Conservation (phyloP, 148 eudicot genomes). For the Vaccinium vitisidaea region DNA sequence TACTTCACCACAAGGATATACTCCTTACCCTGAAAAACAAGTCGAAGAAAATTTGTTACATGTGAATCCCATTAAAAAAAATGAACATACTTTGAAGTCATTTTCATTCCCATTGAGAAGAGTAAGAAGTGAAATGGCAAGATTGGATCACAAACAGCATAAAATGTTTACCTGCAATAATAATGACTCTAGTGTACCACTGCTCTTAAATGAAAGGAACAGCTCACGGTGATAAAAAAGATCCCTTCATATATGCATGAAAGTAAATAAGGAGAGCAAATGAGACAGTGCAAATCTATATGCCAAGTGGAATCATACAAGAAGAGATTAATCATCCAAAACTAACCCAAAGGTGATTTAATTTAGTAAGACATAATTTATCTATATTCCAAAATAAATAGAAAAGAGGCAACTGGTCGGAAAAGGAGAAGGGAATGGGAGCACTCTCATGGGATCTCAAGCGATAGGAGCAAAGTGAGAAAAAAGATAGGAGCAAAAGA, state of each 20-base stretch:
- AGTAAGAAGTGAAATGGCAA: not conserved
- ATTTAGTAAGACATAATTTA: not conserved
- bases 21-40: conserved; percentile 48
- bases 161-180: conserved; percentile 35
- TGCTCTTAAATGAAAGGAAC: conserved; percentile 38
- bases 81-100: no score
- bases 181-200: conserved; percentile 43
- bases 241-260: conserved; percentile 24
- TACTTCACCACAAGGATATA: conserved; percentile 40
- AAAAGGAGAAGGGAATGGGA: not conserved
- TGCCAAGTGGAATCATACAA: conserved; percentile 3
- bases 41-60: not conserved
- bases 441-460: not conserved
- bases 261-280: not conserved
- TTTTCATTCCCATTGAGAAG: not conserved
- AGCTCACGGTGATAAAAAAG: conserved; percentile 24
- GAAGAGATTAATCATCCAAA: not conserved
- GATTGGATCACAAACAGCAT: not conserved
- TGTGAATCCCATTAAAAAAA: not conserved
- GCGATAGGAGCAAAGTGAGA: not conserved
- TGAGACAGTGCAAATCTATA: not conserved
- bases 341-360: not conserved
- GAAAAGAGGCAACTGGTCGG: not conserved
- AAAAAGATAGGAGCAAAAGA: not conserved
- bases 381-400: not conserved